Percentiles rank a stretch among this genome's conserved stretches.
Conservation (phyloP, 2,329 filamentous ascomycete genomes). For the Dactylonectria estremocensis region DNA sequence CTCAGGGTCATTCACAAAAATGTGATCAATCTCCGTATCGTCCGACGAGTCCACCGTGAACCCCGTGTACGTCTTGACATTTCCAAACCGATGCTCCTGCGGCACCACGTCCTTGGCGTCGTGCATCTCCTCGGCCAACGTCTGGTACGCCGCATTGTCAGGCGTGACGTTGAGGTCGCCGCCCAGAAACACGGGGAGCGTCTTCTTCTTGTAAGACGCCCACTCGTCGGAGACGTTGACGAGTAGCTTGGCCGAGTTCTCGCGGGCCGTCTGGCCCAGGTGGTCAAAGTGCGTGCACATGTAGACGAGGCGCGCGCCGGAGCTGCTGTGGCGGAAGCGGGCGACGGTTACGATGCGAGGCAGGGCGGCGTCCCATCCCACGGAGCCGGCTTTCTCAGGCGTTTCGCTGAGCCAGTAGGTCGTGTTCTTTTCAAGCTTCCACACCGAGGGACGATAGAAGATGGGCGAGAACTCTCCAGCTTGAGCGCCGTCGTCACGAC, state of each 20-base stretch:
- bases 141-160: slow-evolving; percentile 46
- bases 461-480: slow-evolving; percentile 80
- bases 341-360: slow-evolving; percentile 65
- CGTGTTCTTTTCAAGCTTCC: slow-evolving; percentile 65
- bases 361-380: slow-evolving; percentile 68
- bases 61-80: slow-evolving; percentile 50
- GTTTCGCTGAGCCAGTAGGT: slow-evolving; percentile 76
- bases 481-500: slow-evolving; percentile 70
- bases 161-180: slow-evolving; percentile 53
- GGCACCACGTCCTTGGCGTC: slow-evolving; percentile 47
- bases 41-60: slow-evolving; percentile 43
- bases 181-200: slow-evolving; percentile 50
- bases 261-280: slow-evolving; percentile 57
- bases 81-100: slow-evolving; percentile 41
- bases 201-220: slow-evolving; percentile 35
- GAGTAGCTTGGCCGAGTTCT: slow-evolving; percentile 59
- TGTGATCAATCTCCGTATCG: slow-evolving; percentile 48
- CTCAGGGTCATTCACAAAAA: slow-evolving; percentile 50
- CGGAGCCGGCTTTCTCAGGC: slow-evolving; percentile 67
- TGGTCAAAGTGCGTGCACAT: slow-evolving; percentile 71
- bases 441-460: slow-evolving; percentile 70
- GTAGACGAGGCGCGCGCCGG: slow-evolving; percentile 58
- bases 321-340: slow-evolving; percentile 58
- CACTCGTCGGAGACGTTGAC: slow-evolving; percentile 50
- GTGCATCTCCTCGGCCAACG: slow-evolving; percentile 44